Percentiles rank a stretch among this genome's conserved stretches.
Conservation (phyloP, 2,329 filamentous ascomycete species). For the Hypomyces perniciosus region DNA sequence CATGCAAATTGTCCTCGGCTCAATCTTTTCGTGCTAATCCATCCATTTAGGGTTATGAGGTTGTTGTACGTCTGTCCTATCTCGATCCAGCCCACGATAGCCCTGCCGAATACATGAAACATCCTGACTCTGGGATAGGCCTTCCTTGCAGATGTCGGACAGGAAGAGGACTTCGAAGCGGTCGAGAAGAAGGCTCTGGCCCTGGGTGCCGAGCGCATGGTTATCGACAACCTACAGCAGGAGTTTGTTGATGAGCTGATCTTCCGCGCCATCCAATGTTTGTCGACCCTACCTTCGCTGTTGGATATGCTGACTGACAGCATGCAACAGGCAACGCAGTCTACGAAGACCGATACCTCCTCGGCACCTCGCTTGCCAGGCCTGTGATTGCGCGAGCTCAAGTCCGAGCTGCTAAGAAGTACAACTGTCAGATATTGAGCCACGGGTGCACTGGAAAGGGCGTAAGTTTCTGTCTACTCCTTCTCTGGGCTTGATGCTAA, state of each 20-base stretch:
- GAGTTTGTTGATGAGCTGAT: conserved; percentile 73
- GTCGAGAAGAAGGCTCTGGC: conserved; percentile 60
- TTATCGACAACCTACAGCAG: conserved; percentile 56
- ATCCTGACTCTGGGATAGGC: neutral
- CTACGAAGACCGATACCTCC: conserved; percentile 49
- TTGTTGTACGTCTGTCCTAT: conserved; percentile 11
- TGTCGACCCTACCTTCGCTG: conserved; percentile 6
- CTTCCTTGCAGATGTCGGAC: conserved; percentile 60
- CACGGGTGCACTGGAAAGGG: neutral
- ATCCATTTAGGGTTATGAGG: conserved; percentile 16
- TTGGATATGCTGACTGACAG: neutral
- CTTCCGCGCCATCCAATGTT: conserved; percentile 66
- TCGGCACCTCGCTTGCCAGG: conserved; percentile 54
- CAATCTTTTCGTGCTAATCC: neutral
- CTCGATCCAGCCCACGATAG: neutral
- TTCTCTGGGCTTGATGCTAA: neutral
- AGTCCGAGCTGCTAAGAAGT: conserved; percentile 29
- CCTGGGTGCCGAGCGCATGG: conserved; percentile 35
- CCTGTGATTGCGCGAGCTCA: conserved; percentile 58
- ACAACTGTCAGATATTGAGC: conserved; percentile 32
- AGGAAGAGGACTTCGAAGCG: conserved; percentile 63
- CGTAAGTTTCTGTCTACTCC: neutral
- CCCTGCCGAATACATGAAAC: neutral
- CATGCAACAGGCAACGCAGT: conserved; percentile 40
- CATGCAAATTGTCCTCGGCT: neutral